A percentile compares a stretch with the other conserved stretches of the same genome.
These are phyloP conservation scores for Huiozyma naganishii DNA, from an alignment of 805 yeast species.

Conservation along the genomic window DNA sequence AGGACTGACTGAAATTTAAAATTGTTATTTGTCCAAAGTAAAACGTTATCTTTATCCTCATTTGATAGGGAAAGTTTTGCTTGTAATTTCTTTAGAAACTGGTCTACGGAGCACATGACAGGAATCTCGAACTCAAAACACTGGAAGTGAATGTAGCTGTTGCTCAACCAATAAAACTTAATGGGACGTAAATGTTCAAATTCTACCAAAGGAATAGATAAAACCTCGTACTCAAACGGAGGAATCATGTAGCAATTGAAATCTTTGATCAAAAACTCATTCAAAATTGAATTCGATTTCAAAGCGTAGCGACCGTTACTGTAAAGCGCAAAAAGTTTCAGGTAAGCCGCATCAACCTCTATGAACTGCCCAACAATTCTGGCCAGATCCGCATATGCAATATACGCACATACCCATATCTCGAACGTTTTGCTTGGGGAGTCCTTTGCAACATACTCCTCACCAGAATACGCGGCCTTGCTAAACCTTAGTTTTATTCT, in stretches of 20 bases:
- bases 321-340: conserved; percentile 57
- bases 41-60: conserved; percentile 35
- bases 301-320: conserved; percentile 47
- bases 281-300: conserved; percentile 25
- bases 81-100: conserved; percentile 45
- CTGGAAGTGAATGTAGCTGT: conserved; percentile 61
- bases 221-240: conserved; percentile 60
- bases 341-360: conserved; percentile 43
- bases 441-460: conserved; percentile 19
- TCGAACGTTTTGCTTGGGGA: conserved; percentile 30
- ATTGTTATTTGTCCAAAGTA: conserved; percentile 45
- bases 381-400: conserved; percentile 50
- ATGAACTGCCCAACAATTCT: conserved; percentile 46
- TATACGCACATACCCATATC: conserved; percentile 58
- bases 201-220: conserved; percentile 64
- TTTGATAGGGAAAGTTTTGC: conserved; percentile 42
- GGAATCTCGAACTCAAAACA: conserved; percentile 62
- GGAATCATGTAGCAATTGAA: conserved; percentile 29
- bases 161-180: conserved; percentile 60
- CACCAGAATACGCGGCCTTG: conserved; percentile 15
- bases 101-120: conserved; percentile 42
- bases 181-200: conserved; percentile 65
- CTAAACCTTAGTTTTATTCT: conserved; percentile 49
- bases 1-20: conserved; percentile 29
- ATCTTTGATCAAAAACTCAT: conserved; percentile 30